Conservation (phyloP, 768 basidiomycete genomes). For the Podaxis sp. region DNA sequence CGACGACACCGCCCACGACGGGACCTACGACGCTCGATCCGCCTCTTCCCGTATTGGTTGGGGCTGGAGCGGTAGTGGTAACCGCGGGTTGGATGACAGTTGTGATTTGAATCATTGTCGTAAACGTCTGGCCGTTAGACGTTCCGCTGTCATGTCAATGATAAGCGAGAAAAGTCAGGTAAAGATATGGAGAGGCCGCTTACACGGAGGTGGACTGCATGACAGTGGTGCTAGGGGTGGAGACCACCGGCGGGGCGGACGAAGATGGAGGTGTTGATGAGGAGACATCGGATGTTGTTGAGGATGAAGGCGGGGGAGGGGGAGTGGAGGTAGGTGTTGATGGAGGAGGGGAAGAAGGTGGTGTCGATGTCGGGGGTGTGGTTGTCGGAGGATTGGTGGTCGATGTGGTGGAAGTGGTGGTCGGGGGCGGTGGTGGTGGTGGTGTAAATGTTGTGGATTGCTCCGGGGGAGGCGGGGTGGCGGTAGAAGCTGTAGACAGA, state of each 20-base stretch:
- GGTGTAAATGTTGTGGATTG: not conserved
- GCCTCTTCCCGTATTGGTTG: not conserved
- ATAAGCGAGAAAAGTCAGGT: not conserved
- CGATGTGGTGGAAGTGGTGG: not conserved
- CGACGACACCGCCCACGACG: constrained; percentile 55
- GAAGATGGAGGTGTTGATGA: not conserved
- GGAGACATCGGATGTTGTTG: not conserved
- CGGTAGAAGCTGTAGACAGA: not conserved
- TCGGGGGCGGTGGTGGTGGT: not conserved
- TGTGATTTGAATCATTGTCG: constrained; percentile 26
- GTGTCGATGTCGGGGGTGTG: not conserved
- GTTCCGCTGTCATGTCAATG: constrained; percentile 5
- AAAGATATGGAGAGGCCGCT: not conserved
- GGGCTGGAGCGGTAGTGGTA: constrained; percentile 11
- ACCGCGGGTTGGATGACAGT: constrained; percentile 27
- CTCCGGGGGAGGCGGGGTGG: not conserved
- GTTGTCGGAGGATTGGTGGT: not conserved
- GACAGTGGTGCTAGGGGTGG: not conserved
- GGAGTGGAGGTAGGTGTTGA: not conserved
- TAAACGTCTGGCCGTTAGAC: constrained; percentile 30
- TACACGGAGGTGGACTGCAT: constrained; percentile 4
- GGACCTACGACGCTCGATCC: constrained; percentile 33
- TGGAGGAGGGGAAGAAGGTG: not conserved
- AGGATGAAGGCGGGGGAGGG: not conserved
- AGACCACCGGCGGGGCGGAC: not conserved